Base-by-base conservation (phyloP, 139 green algal species). In the Chlamydomonas urium region DNA sequence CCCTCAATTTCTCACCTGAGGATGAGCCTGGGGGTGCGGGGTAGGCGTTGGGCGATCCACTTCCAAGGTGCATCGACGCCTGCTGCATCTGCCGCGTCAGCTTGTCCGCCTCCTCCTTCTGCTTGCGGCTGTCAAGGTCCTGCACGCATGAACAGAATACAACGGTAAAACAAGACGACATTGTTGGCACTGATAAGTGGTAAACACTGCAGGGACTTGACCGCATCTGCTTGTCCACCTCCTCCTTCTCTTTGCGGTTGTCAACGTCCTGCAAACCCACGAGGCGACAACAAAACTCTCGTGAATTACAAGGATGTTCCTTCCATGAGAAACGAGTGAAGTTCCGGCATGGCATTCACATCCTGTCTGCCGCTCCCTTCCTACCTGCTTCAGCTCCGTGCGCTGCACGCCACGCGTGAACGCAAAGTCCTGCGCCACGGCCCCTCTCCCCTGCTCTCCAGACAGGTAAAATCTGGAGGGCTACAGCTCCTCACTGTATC, bases 381-480 rank as follows among this genome's bases (percentile, higher is more conserved):
- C 60, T 69, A 50, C 75, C 70, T 69, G 47, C 23, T 69, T 36
- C 32, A 78, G 29, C 76, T 82, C 76, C 4, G 78, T 71, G 2
- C 76, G 56, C 65, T 82, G 76, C 31, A 93, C 81, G 19, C 65
- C 72, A 28, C 87, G 79, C 33, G 78, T 86, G 72, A 72, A 83
- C 36, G 67, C 74, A 31, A 75, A 84, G 72, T 84, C 90, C 23
- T 82, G 78, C 29, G 78, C 84, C 76, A 94, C 90, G n/a, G n/a
- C n/a, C n/a, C n/a, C n/a, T n/a, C n/a, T n/a, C n/a, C n/a, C n/a
- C n/a, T n/a, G n/a, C n/a, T n/a, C n/a, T n/a, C n/a, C n/a, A n/a
- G n/a, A n/a, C n/a, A n/a, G n/a, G n/a, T n/a, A n/a, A n/a, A n/a
- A n/a, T n/a, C n/a, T n/a, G n/a, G n/a, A n/a, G n/a, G n/a, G n/a